These are phyloP conservation scores for Oidium heveae DNA, from an alignment of 2,329 filamentous ascomycete genomes.

Conservation along the genomic window DNA sequence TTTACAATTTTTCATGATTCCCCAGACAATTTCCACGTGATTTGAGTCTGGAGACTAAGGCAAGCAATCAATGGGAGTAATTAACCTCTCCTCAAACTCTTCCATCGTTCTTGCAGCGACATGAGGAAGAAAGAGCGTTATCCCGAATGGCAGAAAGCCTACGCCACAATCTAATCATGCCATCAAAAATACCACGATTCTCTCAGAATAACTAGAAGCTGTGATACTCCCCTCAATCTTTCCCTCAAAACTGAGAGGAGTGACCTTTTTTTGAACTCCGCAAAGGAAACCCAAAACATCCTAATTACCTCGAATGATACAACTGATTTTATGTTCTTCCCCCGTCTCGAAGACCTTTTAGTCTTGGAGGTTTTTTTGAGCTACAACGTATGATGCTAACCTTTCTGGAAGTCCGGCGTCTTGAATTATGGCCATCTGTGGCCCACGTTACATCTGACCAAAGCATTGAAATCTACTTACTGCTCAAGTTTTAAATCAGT, in stretches of 20 bases:
- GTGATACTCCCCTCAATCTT: background rate
- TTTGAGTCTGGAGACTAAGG: slow-evolving; percentile 5
- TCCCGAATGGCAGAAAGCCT: too few relatives aligned
- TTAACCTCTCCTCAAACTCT: too few relatives aligned
- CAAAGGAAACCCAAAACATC: background rate
- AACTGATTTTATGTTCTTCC: background rate
- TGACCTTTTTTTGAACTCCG: background rate
- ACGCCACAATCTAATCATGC: too few relatives aligned
- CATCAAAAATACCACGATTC: too few relatives aligned
- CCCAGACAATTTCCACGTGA: slow-evolving; percentile 5
- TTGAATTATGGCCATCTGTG: background rate
- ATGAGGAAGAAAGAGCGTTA: too few relatives aligned
- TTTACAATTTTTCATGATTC: slow-evolving; percentile 7
- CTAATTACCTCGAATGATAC: background rate
- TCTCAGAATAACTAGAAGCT: too few relatives aligned
- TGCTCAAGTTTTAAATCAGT: background rate
- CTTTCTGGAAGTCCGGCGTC: background rate
- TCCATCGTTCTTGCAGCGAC: too few relatives aligned
- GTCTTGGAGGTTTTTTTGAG: background rate
- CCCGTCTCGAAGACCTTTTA: background rate
- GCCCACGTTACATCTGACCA: background rate
- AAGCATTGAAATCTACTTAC: background rate
- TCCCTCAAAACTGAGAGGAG: background rate
- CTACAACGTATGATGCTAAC: background rate
- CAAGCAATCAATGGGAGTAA: slow-evolving; percentile 4